Evolutionary conservation across 176 grass and related monocot genomes (phyloP).

Genomic region (Tillandsia fasciculata): DNA sequence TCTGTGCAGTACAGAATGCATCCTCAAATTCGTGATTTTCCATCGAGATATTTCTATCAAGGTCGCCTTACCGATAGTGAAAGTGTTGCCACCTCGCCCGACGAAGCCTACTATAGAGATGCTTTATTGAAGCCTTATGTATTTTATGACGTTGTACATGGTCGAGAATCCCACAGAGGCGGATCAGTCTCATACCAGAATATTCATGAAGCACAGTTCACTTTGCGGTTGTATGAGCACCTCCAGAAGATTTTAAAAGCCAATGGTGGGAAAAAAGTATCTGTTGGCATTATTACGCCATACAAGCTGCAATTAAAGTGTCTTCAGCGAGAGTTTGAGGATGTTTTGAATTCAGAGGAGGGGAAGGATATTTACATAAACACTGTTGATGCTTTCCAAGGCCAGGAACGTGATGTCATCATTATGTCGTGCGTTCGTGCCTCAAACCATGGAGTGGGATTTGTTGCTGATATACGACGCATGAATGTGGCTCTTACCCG

Average conservation of each 20-base stretch:
- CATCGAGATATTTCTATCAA: conserved; percentile 97
- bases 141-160: conserved; percentile 87
- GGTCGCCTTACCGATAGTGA: conserved; percentile 88
- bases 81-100: conserved; percentile 56
- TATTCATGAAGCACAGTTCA: conserved; percentile 92
- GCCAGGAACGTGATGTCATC: conserved; percentile 95
- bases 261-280: conserved; percentile 78
- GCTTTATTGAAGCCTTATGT: conserved; percentile 73
- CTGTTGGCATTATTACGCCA: conserved; percentile 97
- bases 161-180: conserved; percentile 87
- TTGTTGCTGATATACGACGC: conserved; percentile 95
- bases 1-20: conserved; percentile 99
- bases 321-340: conserved; percentile 85
- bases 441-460: conserved; percentile 90
- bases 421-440: conserved; percentile 99
- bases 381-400: conserved; percentile 98
- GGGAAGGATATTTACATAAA: conserved; percentile 99
- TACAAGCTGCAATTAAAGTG: conserved; percentile 99
- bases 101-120: conserved; percentile 76
- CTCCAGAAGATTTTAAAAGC: conserved; percentile 76
- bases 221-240: conserved; percentile 62
- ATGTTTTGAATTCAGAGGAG: conserved; percentile 74
- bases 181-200: conserved; percentile 90
- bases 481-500: conserved; percentile 99
- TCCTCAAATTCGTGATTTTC: conserved; percentile 95